phyloP scores from a whole-genome alignment of 2,329 filamentous ascomycete species.

The Arthroderma uncinatum region DNA sequence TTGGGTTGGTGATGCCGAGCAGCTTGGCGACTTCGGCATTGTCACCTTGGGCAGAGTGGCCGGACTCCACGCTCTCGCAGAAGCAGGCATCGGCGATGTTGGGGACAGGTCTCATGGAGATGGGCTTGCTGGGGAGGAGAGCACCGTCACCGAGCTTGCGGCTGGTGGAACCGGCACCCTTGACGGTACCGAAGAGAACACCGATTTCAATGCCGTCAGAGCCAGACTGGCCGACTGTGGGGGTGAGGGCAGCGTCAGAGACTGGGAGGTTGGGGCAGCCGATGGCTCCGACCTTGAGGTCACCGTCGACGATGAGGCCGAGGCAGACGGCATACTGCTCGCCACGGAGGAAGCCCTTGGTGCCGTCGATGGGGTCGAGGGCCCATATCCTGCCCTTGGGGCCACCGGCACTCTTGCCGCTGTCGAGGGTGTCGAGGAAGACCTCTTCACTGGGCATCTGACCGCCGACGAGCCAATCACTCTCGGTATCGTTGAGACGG shows the following conservation, averaged over 20 bases:
- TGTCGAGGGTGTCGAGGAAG: conserved; percentile 49
- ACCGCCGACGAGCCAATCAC: conserved; percentile 59
- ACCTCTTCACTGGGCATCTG: conserved; percentile 52
- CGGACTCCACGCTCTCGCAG: conserved; percentile 92
- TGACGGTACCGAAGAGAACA: conserved; percentile 76
- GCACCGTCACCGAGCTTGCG: conserved; percentile 52
- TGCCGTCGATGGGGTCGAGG: conserved; percentile 94
- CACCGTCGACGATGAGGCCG: conserved; percentile 79
- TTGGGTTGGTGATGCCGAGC: conserved; percentile 78
- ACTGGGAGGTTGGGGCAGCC: conserved; percentile 92
- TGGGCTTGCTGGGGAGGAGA: conserved; percentile 45
- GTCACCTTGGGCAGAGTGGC: conserved; percentile 80
- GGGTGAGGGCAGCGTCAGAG: conserved; percentile 62
- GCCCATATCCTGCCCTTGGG: conserved; percentile 65
- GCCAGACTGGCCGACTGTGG: conserved; percentile 62
- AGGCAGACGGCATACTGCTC: conserved; percentile 96
- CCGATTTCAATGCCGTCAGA: conserved; percentile 65
- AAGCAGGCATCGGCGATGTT: conserved; percentile 75
- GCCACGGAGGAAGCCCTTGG: conserved; percentile 89
- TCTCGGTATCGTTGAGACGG: conserved; percentile 53
- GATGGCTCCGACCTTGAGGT: conserved; percentile 87
- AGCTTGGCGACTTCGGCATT: conserved; percentile 72
- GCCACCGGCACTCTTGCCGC: conserved; percentile 37
- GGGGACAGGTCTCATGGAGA: conserved; percentile 66
- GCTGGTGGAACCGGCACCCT: conserved; percentile 68